A percentile compares a stretch with the other conserved stretches of the same genome.
Evolutionary conservation across 352 stramenopile species (phyloP).

Genomic region (Phytophthora pini): DNA sequence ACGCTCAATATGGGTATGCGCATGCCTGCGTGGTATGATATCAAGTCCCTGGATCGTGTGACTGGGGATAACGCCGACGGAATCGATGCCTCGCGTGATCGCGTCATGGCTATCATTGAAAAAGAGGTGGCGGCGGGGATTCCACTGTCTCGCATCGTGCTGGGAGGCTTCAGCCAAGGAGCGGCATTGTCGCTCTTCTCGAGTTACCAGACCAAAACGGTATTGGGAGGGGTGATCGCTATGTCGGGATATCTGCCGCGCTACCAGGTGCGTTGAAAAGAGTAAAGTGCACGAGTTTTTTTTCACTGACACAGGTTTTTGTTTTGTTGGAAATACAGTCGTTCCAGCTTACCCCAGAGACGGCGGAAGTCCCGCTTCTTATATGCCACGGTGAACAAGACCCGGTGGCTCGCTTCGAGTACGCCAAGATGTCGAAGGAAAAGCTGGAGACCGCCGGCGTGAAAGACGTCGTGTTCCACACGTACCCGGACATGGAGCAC

Average conservation of each 20-base stretch:
- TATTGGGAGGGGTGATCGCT: constrained; percentile 68
- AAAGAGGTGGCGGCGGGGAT: constrained; percentile 76
- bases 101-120: constrained; percentile 85
- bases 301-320: constrained; percentile 3
- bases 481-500: constrained; percentile 75
- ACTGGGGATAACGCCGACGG: constrained; percentile 89
- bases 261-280: constrained; percentile 26
- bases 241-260: constrained; percentile 84
- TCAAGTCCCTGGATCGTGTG: constrained; percentile 89
- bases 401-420: constrained; percentile 67
- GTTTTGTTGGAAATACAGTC: constrained; percentile 25
- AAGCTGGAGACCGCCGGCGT: constrained; percentile 62
- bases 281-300: neutral
- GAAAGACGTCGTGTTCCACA: constrained; percentile 65
- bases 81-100: constrained; percentile 84
- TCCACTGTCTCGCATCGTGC: constrained; percentile 90
- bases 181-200: constrained; percentile 90
- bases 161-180: constrained; percentile 95
- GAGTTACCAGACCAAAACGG: constrained; percentile 67
- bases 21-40: constrained; percentile 97
- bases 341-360: constrained; percentile 60
- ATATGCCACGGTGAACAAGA: constrained; percentile 84
- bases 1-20: constrained; percentile 95
- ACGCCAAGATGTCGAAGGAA: constrained; percentile 62
- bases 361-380: constrained; percentile 68